Evolutionary conservation across 1,284 basidiomycete species (phyloP), one percentile per base, ranked within the genome.

Genomic region (Singerocomus inundabilis): DNA sequence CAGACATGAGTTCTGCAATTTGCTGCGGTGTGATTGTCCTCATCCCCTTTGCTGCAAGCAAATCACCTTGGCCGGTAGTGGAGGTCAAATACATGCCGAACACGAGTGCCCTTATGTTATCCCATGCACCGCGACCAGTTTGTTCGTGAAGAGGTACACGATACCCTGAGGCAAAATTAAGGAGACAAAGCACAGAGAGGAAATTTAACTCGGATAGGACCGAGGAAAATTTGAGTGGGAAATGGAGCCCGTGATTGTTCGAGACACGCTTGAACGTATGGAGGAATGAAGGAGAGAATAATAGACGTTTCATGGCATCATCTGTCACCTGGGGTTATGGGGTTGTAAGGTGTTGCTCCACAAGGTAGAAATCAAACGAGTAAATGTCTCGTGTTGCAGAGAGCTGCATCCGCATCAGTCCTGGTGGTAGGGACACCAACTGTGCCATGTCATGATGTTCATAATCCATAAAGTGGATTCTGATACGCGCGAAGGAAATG

Each of bases 111-210:
- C 85, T 79, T 58, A 93, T 85, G 51, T 80, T 82, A 66, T 92
- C 87, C 77, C 84, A 91, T 55, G 89, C 88, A 24, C 91, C 90
- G 32, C 87, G 79, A 13, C 82, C 80, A 8, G 84, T 83, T 48
- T 81, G 78, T 26, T 70, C 66, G 64, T 90, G 88, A 33, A 93
- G 75, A 2, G 84, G 80, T 6, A 77, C 71, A 26, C 88, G 82
- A 64, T 88, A 93, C 29, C 88, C 88, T 1, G 87, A 89, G 8
- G 78, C 87, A 64, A 92, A 89, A 65, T 92, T 92, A 30, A 93
- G 75, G 8, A 93, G 73, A 2, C 84, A 82, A 33, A 93, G 77
- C 6, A 88, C 68, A 30, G 83, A 81, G 30, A 91, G 70, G 36
- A 91, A 72, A 67, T 91, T 91, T 54, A 92, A 72, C 67, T 93